Percentiles rank a stretch among this genome's conserved stretches.
Conservation (phyloP, 1,284 basidiomycete genomes). For the Cryptococcus sp. region DNA sequence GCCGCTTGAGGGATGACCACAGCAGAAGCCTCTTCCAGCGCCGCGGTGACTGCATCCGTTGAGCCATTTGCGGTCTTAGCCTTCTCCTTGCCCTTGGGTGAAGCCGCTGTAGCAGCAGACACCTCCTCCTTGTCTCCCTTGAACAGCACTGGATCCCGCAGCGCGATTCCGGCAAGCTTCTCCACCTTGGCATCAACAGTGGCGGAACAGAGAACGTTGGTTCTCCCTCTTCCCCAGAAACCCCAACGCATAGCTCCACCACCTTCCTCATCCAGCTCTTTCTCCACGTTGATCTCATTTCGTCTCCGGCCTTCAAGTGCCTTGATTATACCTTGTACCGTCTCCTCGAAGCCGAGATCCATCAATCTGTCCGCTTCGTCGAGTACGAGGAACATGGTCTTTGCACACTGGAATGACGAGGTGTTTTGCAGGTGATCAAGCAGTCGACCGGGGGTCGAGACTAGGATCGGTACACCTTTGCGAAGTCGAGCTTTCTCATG, state of each 20-base stretch:
- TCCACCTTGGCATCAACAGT: slow-evolving; percentile 95
- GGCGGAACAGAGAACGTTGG: slow-evolving; percentile 93
- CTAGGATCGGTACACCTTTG: slow-evolving; percentile 71
- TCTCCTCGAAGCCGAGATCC: slow-evolving; percentile 68
- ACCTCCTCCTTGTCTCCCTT: slow-evolving; percentile 37
- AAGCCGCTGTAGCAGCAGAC: slow-evolving; percentile 10
- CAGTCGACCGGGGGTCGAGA: slow-evolving; percentile 69
- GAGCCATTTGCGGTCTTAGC: slow-evolving; percentile 18
- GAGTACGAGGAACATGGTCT: slow-evolving; percentile 92
- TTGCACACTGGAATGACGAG: slow-evolving; percentile 83
- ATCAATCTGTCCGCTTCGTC: slow-evolving; percentile 93
- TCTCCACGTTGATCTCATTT: slow-evolving; percentile 69
- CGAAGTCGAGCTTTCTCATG: slow-evolving; percentile 73
- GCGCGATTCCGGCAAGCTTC: slow-evolving; percentile 79
- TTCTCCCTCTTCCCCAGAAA: slow-evolving; percentile 72
- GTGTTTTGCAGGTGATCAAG: slow-evolving; percentile 81
- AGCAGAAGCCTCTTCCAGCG: slow-evolving; percentile 30
- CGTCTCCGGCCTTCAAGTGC: slow-evolving; percentile 76
- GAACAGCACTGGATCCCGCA: slow-evolving; percentile 60
- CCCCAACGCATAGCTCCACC: slow-evolving; percentile 53
- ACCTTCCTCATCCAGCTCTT: slow-evolving; percentile 63
- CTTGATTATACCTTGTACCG: slow-evolving; percentile 76
- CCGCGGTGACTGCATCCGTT: slow-evolving; percentile 26
- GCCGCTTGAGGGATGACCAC: slow-evolving; percentile 31
- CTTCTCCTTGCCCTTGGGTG: slow-evolving; percentile 22